Conservation (phyloP, 495 filamentous ascomycete species). For the Aspergillus campestris region DNA sequence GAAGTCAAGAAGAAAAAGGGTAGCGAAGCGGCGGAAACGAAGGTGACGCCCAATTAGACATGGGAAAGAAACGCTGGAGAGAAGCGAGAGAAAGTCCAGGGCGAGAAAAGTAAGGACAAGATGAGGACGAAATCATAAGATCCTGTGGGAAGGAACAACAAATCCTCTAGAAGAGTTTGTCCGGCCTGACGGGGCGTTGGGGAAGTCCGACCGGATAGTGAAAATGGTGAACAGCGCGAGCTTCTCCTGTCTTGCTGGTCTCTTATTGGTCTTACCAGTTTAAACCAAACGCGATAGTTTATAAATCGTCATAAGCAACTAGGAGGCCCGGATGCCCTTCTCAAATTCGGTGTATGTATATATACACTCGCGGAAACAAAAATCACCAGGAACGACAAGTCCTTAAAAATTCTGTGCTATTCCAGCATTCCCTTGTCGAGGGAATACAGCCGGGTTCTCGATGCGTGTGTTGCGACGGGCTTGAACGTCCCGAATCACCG, state of each 20-base stretch:
- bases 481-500: conserved; percentile 88
- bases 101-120: neutral
- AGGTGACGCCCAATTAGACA: neutral
- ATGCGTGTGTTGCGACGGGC: conserved; percentile 90
- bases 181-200: too few relatives aligned
- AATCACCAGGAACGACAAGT: neutral
- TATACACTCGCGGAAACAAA: conserved; percentile 1
- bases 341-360: neutral
- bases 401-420: conserved; percentile 95
- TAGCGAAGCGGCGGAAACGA: neutral
- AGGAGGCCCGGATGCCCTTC: too few relatives aligned
- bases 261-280: too few relatives aligned
- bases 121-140: too few relatives aligned
- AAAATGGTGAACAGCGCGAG: too few relatives aligned
- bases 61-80: neutral
- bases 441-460: conserved; percentile 77
- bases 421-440: conserved; percentile 81
- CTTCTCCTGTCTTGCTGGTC: too few relatives aligned
- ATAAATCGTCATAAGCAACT: too few relatives aligned
- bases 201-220: too few relatives aligned
- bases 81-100: neutral
- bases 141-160: too few relatives aligned
- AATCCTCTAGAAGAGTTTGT: too few relatives aligned
- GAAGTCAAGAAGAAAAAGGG: neutral
- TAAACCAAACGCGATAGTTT: too few relatives aligned